Percentiles rank a stretch among this genome's conserved stretches.
Evolutionary conservation across 1,284 basidiomycete species (phyloP).

Genomic region (Moesziomyces globuligerus): DNA sequence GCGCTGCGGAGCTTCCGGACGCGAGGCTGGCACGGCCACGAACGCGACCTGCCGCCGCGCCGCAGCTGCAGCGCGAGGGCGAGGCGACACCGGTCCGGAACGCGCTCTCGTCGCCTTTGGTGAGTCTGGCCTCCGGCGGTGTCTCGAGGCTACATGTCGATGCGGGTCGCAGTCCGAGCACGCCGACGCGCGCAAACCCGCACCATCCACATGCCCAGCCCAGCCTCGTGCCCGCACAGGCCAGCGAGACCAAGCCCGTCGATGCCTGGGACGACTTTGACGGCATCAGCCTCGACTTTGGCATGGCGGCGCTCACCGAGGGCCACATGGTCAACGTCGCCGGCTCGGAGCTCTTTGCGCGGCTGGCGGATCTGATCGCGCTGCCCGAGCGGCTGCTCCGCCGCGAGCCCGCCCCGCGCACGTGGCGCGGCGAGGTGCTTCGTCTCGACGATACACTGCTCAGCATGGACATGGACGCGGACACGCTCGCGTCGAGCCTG

Average conservation of each 20-base stretch:
- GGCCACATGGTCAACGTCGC: constrained; percentile 9
- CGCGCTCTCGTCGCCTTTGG: constrained; percentile 6
- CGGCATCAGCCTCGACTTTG: constrained; percentile 58
- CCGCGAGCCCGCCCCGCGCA: constrained; percentile 17
- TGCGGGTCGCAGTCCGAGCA: constrained; percentile 13
- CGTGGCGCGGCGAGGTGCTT: constrained; percentile 23
- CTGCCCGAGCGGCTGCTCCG: constrained; percentile 29
- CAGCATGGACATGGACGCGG: constrained; percentile 26
- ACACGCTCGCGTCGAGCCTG: constrained; percentile 11
- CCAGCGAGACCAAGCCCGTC: not conserved
- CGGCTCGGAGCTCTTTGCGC: constrained; percentile 9
- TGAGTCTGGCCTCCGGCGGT: constrained; percentile 6
- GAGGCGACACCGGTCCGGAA: constrained; percentile 4
- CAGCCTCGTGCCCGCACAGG: not conserved
- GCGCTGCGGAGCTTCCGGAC: constrained; percentile 9
- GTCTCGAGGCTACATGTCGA: constrained; percentile 1
- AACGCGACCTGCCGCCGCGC: not conserved
- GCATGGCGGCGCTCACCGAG: constrained; percentile 35
- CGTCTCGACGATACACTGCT: constrained; percentile 35
- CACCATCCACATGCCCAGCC: not conserved
- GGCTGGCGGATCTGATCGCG: constrained; percentile 18
- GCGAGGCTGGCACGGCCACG: constrained; percentile 19
- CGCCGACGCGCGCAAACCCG: constrained; percentile 8
- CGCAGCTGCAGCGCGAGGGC: not conserved
- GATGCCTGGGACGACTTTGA: constrained; percentile 45